Evolutionary conservation across 164 flowering plant genomes (phyloP).

Genomic region (Annona squamosa): DNA sequence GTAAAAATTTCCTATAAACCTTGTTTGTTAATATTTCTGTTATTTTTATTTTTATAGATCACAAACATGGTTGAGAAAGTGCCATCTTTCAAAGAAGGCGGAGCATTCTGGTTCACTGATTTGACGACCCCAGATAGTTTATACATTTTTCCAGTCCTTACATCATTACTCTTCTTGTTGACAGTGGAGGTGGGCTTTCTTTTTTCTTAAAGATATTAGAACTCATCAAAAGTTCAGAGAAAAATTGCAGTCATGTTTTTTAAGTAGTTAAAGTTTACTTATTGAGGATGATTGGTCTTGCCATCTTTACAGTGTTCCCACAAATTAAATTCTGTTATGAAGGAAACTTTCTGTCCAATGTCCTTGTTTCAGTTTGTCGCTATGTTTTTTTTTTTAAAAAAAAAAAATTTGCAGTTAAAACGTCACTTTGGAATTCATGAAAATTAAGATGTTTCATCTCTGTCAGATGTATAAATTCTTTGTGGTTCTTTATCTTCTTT

Average conservation of each 20-base stretch:
- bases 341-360: background rate
- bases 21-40: background rate
- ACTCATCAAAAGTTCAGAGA: background rate
- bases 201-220: background rate
- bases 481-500: too few relatives aligned
- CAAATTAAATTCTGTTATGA: background rate
- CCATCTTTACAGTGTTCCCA: background rate
- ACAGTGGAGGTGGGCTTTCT: slow-evolving; percentile 61
- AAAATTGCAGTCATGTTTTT: background rate
- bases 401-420: too few relatives aligned
- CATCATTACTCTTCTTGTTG: slow-evolving; percentile 59
- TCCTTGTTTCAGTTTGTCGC: background rate
- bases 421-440: too few relatives aligned
- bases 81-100: slow-evolving; percentile 80
- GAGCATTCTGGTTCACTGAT: slow-evolving; percentile 80
- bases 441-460: too few relatives aligned
- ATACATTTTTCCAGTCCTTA: slow-evolving; percentile 63
- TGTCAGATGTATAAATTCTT: too few relatives aligned
- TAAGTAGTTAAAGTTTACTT: background rate
- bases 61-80: slow-evolving; percentile 80
- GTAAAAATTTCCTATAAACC: background rate
- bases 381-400: too few relatives aligned
- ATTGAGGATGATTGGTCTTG: background rate
- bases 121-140: slow-evolving; percentile 72
- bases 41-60: slow-evolving; percentile 37